These are phyloP conservation scores for Xylaria palmicola DNA, from an alignment of 495 filamentous ascomycete species.

Conservation along the genomic window DNA sequence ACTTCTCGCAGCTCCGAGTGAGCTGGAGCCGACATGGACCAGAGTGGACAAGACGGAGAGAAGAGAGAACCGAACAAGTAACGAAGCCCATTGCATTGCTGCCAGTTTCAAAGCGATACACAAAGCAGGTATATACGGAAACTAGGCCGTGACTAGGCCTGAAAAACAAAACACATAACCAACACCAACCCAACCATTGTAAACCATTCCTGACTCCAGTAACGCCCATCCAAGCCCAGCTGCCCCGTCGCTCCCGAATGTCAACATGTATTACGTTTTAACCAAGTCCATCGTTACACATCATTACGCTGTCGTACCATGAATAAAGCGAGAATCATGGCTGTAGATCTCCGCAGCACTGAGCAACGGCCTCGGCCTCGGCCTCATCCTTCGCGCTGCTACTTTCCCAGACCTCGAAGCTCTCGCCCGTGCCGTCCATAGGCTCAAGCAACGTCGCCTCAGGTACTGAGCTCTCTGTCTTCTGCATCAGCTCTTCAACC, in stretches of 20 bases:
- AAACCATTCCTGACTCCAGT: slow-evolving; percentile 9
- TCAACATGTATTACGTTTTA: slow-evolving; percentile 22
- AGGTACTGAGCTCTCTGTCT: slow-evolving; percentile 34
- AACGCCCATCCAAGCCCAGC: neutral
- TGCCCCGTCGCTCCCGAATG: slow-evolving; percentile 7
- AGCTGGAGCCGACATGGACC: neutral
- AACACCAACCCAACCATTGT: slow-evolving; percentile 2
- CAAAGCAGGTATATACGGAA: slow-evolving; percentile 22
- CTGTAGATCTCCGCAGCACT: slow-evolving; percentile 10
- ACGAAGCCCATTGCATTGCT: slow-evolving; percentile 3
- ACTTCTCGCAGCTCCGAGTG: neutral
- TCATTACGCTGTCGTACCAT: neutral
- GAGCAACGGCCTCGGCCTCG: slow-evolving; percentile 6
- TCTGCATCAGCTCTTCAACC: slow-evolving; percentile 51
- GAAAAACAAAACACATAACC: neutral
- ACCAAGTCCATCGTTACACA: neutral
- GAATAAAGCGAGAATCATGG: neutral
- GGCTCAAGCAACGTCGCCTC: slow-evolving; percentile 48
- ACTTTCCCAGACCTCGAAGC: slow-evolving; percentile 67
- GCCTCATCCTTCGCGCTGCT: slow-evolving; percentile 55
- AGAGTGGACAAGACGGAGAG: no score
- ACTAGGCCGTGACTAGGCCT: neutral
- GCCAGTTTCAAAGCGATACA: neutral
- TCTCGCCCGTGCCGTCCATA: slow-evolving; percentile 51
- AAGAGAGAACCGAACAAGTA: no score